Evolutionary conservation across 805 yeast species (phyloP).

Genomic region (Wickerhamomyces alni): DNA sequence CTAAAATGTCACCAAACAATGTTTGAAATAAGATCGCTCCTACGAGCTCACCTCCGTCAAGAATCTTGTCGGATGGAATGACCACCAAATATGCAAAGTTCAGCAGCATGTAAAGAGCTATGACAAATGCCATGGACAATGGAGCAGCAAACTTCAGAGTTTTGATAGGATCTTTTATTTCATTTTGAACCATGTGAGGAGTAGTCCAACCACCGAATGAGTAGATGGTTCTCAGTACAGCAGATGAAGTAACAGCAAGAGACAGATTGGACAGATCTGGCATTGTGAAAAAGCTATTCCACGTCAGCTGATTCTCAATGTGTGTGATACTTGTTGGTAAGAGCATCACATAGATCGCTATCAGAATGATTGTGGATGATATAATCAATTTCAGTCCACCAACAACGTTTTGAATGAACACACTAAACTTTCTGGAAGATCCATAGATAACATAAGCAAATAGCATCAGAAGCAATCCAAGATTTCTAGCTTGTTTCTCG

Average conservation of each 20-base stretch:
- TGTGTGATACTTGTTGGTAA: constrained; percentile 42
- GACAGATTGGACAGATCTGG: constrained; percentile 27
- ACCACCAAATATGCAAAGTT: constrained; percentile 49
- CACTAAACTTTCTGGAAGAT: constrained; percentile 49
- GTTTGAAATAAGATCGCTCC: constrained; percentile 50
- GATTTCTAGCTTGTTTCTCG: constrained; percentile 29
- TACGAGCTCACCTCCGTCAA: constrained; percentile 45
- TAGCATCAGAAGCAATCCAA: constrained; percentile 34
- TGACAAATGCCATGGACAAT: constrained; percentile 37
- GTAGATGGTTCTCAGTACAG: constrained; percentile 48
- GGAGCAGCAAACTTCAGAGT: constrained; percentile 57
- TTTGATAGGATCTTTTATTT: constrained; percentile 47
- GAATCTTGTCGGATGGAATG: constrained; percentile 43
- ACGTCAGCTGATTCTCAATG: constrained; percentile 37
- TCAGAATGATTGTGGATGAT: constrained; percentile 43
- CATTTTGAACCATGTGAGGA: constrained; percentile 52
- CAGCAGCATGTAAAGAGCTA: constrained; percentile 41
- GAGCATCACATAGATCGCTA: constrained; percentile 48
- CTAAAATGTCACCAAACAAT: constrained; percentile 44
- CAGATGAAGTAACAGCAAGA: constrained; percentile 41
- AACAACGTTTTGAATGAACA: constrained; percentile 49
- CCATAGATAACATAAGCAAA: constrained; percentile 44
- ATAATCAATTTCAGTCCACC: constrained; percentile 55
- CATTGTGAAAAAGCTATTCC: constrained; percentile 25
- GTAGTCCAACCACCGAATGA: constrained; percentile 57